These are phyloP conservation scores for Beverwykella pulmonaria DNA, from an alignment of 495 filamentous ascomycete species.

Conservation along the genomic window DNA sequence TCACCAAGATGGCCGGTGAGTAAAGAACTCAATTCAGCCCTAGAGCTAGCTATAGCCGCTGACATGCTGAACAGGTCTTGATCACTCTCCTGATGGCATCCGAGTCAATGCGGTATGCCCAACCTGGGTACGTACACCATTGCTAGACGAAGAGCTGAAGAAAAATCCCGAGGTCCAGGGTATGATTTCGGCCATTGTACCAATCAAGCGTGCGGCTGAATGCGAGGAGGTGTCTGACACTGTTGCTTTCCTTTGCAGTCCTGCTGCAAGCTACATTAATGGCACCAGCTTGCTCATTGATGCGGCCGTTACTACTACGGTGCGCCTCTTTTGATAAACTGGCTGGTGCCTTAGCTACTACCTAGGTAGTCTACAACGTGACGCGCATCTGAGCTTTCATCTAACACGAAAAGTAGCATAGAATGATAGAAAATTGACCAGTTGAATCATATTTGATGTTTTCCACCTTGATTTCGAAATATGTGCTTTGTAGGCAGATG, in stretches of 20 bases:
- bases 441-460: no score
- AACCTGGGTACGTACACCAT: conserved; percentile 22
- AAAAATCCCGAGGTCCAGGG: conserved; percentile 16
- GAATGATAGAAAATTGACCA: no score
- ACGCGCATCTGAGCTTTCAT: no score
- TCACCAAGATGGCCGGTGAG: conserved; percentile 21
- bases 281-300: conserved; percentile 20
- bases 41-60: background rate
- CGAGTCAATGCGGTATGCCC: conserved; percentile 25
- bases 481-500: no score
- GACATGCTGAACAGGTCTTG: background rate
- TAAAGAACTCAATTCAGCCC: background rate
- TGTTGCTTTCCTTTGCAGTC: conserved; percentile 22
- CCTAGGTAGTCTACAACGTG: no score
- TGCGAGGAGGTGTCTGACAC: conserved; percentile 24
- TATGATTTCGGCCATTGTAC: background rate
- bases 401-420: no score
- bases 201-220: conserved; percentile 17
- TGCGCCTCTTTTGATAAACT: conserved; percentile 7
- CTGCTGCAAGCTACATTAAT: conserved; percentile 27
- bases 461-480: no score
- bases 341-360: no score
- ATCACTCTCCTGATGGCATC: conserved; percentile 21
- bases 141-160: conserved; percentile 8
- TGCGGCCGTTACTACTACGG: conserved; percentile 14